Conservation (phyloP, 768 basidiomycete genomes). For the Lentinula lateritia region DNA sequence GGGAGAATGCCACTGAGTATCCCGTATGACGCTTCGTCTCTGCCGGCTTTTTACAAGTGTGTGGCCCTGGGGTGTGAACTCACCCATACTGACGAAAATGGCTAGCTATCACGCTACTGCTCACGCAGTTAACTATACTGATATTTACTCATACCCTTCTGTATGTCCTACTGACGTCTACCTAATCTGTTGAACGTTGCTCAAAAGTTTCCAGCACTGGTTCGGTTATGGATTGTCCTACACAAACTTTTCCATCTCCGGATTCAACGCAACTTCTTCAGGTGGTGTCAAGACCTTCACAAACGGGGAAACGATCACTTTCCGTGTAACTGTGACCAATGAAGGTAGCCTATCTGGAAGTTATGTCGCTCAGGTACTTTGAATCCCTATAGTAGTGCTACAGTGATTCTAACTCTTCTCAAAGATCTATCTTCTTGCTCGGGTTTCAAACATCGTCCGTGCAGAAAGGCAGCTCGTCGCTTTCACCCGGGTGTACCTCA, state of each 20-base stretch:
- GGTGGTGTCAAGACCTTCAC: constrained; percentile 12
- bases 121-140: constrained; percentile 17
- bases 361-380: constrained; percentile 17
- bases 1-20: constrained; percentile 19
- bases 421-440: constrained; percentile 18
- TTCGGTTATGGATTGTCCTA: constrained; percentile 22
- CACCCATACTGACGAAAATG: neutral
- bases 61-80: neutral
- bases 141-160: constrained; percentile 15
- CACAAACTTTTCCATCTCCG: constrained; percentile 13
- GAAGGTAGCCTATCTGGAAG: constrained; percentile 15
- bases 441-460: constrained; percentile 14
- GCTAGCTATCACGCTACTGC: constrained; percentile 16
- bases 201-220: constrained; percentile 10
- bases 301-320: constrained; percentile 15
- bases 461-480: constrained; percentile 18
- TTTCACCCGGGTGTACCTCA: constrained; percentile 16
- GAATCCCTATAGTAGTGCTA: neutral
- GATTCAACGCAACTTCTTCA: constrained; percentile 15
- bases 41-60: constrained; percentile 22
- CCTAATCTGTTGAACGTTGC: neutral
- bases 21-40: constrained; percentile 14
- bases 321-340: constrained; percentile 16
- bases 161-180: constrained; percentile 7
- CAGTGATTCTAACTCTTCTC: neutral